These are phyloP conservation scores for Hyphodiscus sp. DNA, from an alignment of 2,329 filamentous ascomycete genomes.

Conservation along the genomic window DNA sequence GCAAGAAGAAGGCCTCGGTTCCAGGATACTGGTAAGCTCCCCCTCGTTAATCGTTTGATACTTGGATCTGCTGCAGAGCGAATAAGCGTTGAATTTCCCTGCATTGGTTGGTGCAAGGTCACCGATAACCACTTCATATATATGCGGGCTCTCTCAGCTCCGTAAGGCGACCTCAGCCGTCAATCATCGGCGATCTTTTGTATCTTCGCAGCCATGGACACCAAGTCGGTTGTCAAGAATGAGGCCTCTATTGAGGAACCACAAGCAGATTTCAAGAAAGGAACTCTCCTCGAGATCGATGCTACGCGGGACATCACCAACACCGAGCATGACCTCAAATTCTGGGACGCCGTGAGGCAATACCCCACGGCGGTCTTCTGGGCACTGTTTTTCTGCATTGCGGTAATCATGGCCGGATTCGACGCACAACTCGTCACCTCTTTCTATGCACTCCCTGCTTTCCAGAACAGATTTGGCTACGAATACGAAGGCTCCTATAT, in stretches of 20 bases:
- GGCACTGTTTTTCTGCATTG: conserved; percentile 22
- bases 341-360: conserved; percentile 16
- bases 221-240: neutral
- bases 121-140: too few species aligned
- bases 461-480: conserved; percentile 18
- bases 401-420: conserved; percentile 23
- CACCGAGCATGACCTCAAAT: conserved; percentile 16
- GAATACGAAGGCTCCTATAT: conserved; percentile 16
- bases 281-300: conserved; percentile 18
- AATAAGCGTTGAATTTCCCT: too few species aligned
- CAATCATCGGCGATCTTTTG: too few species aligned
- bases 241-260: neutral
- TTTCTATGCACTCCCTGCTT: conserved; percentile 23
- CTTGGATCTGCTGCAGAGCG: too few species aligned
- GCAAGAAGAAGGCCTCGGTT: too few species aligned
- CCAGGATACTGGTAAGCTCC: too few species aligned
- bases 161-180: too few species aligned
- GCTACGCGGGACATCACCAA: conserved; percentile 14
- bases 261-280: conserved; percentile 10
- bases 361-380: conserved; percentile 21
- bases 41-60: too few species aligned
- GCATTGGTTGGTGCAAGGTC: too few species aligned
- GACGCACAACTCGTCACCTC: conserved; percentile 20
- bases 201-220: neutral
- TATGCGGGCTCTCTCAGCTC: too few species aligned